phyloP scores from a whole-genome alignment of 306 rosid species.

The Lablab purpureus region DNA sequence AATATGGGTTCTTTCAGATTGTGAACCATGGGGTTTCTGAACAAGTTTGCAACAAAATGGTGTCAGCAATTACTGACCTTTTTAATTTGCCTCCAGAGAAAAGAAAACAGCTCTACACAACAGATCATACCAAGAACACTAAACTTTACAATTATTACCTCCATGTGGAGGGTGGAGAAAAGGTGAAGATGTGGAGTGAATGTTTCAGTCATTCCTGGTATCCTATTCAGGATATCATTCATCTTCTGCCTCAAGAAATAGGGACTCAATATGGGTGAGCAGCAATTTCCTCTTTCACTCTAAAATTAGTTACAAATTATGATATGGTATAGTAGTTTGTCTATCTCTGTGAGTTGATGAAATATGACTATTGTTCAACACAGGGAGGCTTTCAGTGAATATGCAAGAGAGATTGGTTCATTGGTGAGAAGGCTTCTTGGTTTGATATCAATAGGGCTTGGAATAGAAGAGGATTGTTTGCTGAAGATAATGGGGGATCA shows the following conservation, averaged over 20 bases:
- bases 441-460: slow-evolving; percentile 60
- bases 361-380: neutral
- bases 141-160: slow-evolving; percentile 47
- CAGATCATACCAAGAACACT: slow-evolving; percentile 47
- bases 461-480: slow-evolving; percentile 50
- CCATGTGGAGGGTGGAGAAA: slow-evolving; percentile 57
- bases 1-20: slow-evolving; percentile 58
- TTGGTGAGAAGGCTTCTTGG: slow-evolving; percentile 51
- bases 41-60: slow-evolving; percentile 45
- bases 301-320: neutral
- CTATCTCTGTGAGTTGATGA: neutral
- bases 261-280: slow-evolving; percentile 40
- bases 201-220: slow-evolving; percentile 54
- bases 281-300: neutral
- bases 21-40: slow-evolving; percentile 63
- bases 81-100: slow-evolving; percentile 54
- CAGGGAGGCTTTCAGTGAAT: slow-evolving; percentile 57
- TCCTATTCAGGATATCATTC: slow-evolving; percentile 43
- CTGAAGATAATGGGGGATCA: slow-evolving; percentile 49
- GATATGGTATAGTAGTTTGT: neutral
- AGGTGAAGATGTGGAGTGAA: slow-evolving; percentile 62
- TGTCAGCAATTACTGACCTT: slow-evolving; percentile 45
- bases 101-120: slow-evolving; percentile 39
- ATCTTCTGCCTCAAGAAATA: slow-evolving; percentile 46
- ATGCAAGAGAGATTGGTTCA: slow-evolving; percentile 56